Evolutionary conservation across 2,329 filamentous ascomycete genomes (phyloP), one percentile per base, ranked within the genome.

Genomic region (Camillea tinctor): DNA sequence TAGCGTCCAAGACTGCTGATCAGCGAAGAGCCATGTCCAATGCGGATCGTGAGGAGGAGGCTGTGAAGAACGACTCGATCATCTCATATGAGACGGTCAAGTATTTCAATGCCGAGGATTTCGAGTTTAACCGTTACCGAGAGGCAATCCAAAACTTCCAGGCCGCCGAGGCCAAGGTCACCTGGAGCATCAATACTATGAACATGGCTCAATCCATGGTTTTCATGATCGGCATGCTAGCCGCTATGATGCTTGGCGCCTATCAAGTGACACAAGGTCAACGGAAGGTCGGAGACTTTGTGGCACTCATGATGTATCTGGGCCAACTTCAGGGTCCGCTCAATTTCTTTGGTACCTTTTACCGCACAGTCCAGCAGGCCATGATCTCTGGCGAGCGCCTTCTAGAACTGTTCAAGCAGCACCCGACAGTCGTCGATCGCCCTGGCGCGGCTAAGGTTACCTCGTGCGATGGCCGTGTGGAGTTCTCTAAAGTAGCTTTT

Each of bases 11-110:
- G 80, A 86, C 95, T 68, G 92, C 93, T 6, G 92, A 96, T 70
- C 92, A 97, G 69, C 88, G 95, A 69, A 86, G 95, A 62, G 87
- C 94, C 71, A 97, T 97, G 90, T 94, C 94, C 55, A 98, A 97
- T 73, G 92, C 93, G 15, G 93, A 95, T 67, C 86, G 95, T 64
- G 93, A 97, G 76, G 93, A 97, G 76, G 94, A 97, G 75, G 95
- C 95, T 6, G 93, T 98, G 68, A 98, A 98, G 77, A 98, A 97
- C 73, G 95, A 99, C 75, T 98, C 95, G 0, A 95, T 99, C 80
- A 93, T 95, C 63, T 96, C 93, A n/a, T 99, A 98, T 74, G 95
- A 99, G 78, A 94, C 91, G 1, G 91, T 94, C 72, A 95, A 94
- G 73, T 94, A 94, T 71, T 95, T 95, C 81, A 94, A 94, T 68